A percentile compares a stretch with the other conserved stretches of the same genome.
These are phyloP conservation scores for Anisodus tanguticus DNA, from an alignment of 257 asterid species.

Conservation along the genomic window DNA sequence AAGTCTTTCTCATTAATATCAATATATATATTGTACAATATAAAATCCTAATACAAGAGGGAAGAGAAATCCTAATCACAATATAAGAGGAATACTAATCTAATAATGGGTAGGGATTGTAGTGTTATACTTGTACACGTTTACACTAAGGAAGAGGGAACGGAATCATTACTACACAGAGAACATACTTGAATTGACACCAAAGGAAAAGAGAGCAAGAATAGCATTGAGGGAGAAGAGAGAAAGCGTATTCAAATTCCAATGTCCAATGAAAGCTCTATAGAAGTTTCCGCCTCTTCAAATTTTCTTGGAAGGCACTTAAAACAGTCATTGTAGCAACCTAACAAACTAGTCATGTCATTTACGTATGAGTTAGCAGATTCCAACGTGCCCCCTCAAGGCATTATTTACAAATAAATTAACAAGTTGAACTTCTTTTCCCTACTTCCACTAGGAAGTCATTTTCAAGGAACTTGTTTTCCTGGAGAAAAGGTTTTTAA, in stretches of 20 bases:
- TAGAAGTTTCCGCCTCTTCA: not conserved
- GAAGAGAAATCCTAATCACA: too few relatives aligned
- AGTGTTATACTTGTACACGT: too few relatives aligned
- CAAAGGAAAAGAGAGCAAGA: not conserved
- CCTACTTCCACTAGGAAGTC: too few relatives aligned
- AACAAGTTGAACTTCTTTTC: not conserved
- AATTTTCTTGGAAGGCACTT: not conserved
- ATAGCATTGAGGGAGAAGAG: conserved; percentile 2
- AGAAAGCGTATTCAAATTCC: not conserved
- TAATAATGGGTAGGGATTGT: too few relatives aligned
- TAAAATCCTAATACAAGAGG: too few relatives aligned
- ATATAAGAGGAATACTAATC: too few relatives aligned
- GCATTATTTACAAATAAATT: not conserved
- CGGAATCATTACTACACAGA: too few relatives aligned
- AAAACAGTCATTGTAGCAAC: not conserved
- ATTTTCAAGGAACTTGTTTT: too few relatives aligned
- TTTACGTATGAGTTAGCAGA: not conserved
- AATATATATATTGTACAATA: too few relatives aligned
- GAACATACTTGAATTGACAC: not conserved
- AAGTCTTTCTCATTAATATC: too few relatives aligned
- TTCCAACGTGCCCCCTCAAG: not conserved
- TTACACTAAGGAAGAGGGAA: not conserved
- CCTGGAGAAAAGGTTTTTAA: too few relatives aligned
- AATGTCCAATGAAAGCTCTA: not conserved
- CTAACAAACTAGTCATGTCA: not conserved